Evolutionary conservation across 176 grass and related monocot genomes (phyloP).

Genomic region (Rhipidocladum racemiflorum): DNA sequence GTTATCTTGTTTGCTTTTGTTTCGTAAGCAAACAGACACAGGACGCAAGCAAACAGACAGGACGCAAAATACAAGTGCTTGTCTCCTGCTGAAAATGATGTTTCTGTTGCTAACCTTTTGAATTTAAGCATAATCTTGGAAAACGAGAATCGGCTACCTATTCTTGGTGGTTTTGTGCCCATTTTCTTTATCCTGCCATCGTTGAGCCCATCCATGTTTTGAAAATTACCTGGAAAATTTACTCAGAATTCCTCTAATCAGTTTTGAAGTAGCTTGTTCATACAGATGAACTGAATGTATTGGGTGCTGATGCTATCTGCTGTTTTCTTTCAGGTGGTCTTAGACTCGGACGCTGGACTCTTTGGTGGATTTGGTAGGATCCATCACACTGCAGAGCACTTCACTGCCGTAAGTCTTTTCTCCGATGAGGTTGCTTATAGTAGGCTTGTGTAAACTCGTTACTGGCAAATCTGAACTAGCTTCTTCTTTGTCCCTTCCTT

Average conservation of each 20-base stretch:
- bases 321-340: conserved; percentile 57
- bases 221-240: conserved; percentile 2
- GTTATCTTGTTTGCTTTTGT: not conserved
- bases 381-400: conserved; percentile 73
- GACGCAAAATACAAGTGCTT: conserved; percentile 6
- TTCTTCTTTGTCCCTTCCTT: not conserved
- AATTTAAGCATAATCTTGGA: not conserved
- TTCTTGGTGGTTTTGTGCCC: not conserved
- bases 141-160: not conserved
- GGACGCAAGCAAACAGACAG: too few species aligned
- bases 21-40: not conserved
- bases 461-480: conserved; percentile 21
- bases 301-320: conserved; percentile 13
- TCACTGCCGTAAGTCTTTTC: conserved; percentile 60
- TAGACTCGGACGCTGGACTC: conserved; percentile 86
- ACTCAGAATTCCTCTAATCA: not conserved
- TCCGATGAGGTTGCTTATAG: not conserved
- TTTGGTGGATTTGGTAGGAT: conserved; percentile 90
- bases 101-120: not conserved
- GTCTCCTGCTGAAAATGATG: conserved; percentile 4
- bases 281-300: conserved; percentile 14
- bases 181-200: not conserved
- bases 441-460: not conserved
- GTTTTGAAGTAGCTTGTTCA: conserved; percentile 9
- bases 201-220: conserved; percentile 1